Conservation (phyloP, 139 green algal species). For the Gonium pectorale region DNA sequence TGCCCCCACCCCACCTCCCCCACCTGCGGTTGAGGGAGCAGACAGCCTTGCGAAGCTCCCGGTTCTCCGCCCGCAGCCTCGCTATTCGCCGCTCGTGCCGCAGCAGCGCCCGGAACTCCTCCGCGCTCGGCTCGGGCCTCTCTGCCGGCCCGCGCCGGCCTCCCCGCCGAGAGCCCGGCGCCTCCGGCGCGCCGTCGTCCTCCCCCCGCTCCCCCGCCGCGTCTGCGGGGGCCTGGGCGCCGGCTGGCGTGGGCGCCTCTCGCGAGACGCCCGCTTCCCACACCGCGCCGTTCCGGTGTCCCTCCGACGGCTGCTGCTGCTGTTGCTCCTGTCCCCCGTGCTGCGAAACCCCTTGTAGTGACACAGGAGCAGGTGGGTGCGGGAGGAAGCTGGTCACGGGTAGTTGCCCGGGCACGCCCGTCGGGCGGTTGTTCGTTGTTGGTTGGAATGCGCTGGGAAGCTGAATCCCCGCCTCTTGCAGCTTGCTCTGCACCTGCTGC, state of each 20-base stretch:
- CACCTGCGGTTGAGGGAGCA: constrained; percentile 45
- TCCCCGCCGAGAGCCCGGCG: neutral
- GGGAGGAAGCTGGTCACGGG: neutral
- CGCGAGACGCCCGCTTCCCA: too few species aligned
- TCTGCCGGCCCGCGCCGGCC: neutral
- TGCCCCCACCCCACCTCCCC: neutral
- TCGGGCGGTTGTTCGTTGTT: too few species aligned
- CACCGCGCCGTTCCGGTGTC: too few species aligned
- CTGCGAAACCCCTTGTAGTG: too few species aligned
- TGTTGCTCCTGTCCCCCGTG: neutral
- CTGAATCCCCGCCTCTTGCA: neutral
- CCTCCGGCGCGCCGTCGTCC: too few species aligned
- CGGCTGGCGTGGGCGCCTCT: too few species aligned
- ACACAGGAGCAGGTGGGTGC: neutral
- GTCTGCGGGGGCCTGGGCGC: too few species aligned
- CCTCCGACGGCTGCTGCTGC: neutral
- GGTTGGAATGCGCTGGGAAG: too few species aligned
- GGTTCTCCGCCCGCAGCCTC: constrained; percentile 43
- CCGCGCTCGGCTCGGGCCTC: neutral
- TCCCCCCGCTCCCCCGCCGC: too few species aligned
- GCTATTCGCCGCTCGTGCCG: constrained; percentile 34
- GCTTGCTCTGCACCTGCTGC: neutral
- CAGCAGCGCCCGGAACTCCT: constrained; percentile 45
- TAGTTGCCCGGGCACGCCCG: neutral
- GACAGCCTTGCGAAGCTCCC: constrained; percentile 36